Conservation (phyloP, 352 stramenopile species). For the Aphanomyces astaci region DNA sequence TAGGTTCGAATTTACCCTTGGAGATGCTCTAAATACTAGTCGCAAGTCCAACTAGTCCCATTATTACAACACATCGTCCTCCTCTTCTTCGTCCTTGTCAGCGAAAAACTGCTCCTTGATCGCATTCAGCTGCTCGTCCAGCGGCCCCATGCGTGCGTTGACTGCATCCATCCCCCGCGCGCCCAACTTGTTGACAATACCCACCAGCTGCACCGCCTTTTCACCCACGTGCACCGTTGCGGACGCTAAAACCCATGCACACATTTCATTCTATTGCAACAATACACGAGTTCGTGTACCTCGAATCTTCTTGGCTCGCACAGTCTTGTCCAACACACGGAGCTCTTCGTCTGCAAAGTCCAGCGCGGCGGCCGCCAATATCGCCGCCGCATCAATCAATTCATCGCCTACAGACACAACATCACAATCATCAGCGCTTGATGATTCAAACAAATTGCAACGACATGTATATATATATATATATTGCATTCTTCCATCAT, state of each 20-base stretch:
- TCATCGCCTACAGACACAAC: too few relatives aligned
- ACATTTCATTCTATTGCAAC: background rate
- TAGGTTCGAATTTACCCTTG: too few relatives aligned
- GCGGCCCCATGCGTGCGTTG: constrained; percentile 29
- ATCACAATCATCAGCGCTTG: too few relatives aligned
- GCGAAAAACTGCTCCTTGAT: constrained; percentile 57
- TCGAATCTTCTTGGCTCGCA: constrained; percentile 72
- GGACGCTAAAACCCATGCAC: constrained; percentile 26
- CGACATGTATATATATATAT: too few relatives aligned
- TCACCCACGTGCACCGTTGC: constrained; percentile 63
- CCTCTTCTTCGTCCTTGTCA: constrained; percentile 71
- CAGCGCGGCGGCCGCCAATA: constrained; percentile 58
- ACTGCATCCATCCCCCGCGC: constrained; percentile 44
- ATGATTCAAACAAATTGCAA: too few relatives aligned
- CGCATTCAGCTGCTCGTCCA: constrained; percentile 38
- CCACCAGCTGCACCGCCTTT: constrained; percentile 63
- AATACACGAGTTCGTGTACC: background rate
- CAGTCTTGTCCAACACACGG: constrained; percentile 47
- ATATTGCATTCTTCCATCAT: too few relatives aligned
- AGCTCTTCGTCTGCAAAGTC: constrained; percentile 78
- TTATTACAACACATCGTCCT: constrained; percentile 77
- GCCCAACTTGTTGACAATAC: constrained; percentile 79
- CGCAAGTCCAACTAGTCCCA: too few relatives aligned
- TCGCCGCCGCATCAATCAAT: constrained; percentile 49
- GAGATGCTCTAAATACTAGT: too few relatives aligned